Conservation (phyloP, 495 filamentous ascomycete genomes). For the Neurospora cerealis region DNA sequence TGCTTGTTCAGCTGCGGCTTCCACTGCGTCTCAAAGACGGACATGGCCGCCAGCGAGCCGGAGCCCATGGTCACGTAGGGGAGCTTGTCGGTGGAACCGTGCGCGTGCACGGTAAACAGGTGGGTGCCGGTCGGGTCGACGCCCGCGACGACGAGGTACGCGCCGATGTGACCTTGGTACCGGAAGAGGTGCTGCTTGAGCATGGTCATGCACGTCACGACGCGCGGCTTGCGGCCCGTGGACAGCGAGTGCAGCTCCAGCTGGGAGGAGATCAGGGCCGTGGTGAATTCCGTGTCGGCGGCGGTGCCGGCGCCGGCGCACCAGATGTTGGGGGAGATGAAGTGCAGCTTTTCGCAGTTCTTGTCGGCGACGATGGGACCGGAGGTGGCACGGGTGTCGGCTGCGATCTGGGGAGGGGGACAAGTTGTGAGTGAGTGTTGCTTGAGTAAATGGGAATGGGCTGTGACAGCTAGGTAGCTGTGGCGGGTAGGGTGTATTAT, state of each 20-base stretch:
- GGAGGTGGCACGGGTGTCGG: conserved; percentile 95
- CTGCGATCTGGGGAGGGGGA: conserved; percentile 63
- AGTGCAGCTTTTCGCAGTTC: conserved; percentile 99
- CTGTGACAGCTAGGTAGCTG: background rate
- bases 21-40: conserved; percentile 96
- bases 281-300: conserved; percentile 99
- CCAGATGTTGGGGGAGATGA: conserved; percentile 98
- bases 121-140: conserved; percentile 95
- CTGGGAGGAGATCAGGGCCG: conserved; percentile 94
- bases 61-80: conserved; percentile 99
- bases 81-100: conserved; percentile 97
- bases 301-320: conserved; percentile 97
- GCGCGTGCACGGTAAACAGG: conserved; percentile 96
- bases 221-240: conserved; percentile 89
- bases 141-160: conserved; percentile 95
- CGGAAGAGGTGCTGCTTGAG: conserved; percentile 99
- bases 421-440: background rate
- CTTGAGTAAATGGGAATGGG: background rate
- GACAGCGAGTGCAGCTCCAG: conserved; percentile 93
- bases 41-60: conserved; percentile 93
- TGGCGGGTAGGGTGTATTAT: background rate
- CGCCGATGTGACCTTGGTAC: conserved; percentile 95
- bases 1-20: conserved; percentile 67
- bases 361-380: conserved; percentile 99
- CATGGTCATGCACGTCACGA: conserved; percentile 99